Evolutionary conservation across 75 land plant species (phyloP).

Genomic region (Pinus albicaulis): DNA sequence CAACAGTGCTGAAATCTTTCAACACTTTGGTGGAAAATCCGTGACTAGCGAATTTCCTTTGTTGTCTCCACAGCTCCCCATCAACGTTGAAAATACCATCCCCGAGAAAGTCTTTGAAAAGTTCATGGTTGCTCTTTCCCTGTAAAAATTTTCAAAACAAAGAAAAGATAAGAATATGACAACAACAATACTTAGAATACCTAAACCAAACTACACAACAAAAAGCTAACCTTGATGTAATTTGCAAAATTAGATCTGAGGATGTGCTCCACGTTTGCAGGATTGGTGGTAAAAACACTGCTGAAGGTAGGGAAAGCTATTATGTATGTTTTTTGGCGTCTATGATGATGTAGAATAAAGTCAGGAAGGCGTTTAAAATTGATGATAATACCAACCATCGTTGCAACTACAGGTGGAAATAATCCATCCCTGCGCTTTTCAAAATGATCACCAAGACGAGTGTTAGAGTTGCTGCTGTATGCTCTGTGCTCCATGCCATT

Average conservation of each 20-base stretch:
- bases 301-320: background rate
- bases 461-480: background rate
- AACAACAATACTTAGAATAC: conserved; percentile 8
- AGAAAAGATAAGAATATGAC: background rate
- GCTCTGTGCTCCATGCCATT: background rate
- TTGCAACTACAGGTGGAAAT: background rate
- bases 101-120: conserved; percentile 31
- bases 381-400: background rate
- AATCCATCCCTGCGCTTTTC: background rate
- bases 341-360: background rate
- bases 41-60: conserved; percentile 45
- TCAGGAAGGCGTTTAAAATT: conserved; percentile 3
- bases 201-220: background rate
- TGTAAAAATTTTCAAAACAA: conserved; percentile 8
- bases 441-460: background rate
- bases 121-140: conserved; percentile 20
- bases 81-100: conserved; percentile 54
- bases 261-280: conserved; percentile 15
- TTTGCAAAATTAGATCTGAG: conserved; percentile 17
- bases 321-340: conserved; percentile 6
- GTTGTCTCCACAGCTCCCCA: conserved; percentile 44
- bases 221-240: conserved; percentile 11
- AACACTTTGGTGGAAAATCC: conserved; percentile 45
- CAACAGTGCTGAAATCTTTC: conserved; percentile 39
- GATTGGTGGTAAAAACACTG: conserved; percentile 4